Evolutionary conservation across 257 asterid genomes (phyloP).

Genomic region (Osmanthus fragrans): DNA sequence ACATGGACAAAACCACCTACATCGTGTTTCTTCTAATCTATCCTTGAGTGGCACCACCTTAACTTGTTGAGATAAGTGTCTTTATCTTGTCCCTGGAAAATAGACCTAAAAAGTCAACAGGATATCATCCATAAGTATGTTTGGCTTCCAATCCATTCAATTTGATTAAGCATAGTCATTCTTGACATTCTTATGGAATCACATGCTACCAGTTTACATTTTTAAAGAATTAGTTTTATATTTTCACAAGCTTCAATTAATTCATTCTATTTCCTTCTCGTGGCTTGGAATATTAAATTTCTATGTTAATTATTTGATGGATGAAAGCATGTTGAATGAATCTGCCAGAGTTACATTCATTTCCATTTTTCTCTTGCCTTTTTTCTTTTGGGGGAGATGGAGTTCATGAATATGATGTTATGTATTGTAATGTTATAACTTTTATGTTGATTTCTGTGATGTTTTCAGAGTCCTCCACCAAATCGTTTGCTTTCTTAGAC

Average conservation of each 20-base stretch:
- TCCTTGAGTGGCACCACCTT: background rate
- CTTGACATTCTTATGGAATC: constrained; percentile 4
- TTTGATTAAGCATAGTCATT: background rate
- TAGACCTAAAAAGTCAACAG: background rate
- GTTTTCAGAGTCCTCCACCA: background rate
- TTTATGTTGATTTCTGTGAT: background rate
- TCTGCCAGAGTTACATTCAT: background rate
- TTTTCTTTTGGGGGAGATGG: background rate
- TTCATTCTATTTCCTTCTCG: background rate
- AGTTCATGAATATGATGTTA: background rate
- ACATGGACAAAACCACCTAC: background rate
- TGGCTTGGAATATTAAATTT: background rate
- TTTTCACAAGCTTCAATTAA: background rate
- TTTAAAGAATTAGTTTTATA: background rate
- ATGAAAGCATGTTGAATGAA: background rate
- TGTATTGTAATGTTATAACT: background rate
- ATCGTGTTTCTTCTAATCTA: background rate
- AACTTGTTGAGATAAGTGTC: background rate
- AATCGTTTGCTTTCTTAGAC: background rate
- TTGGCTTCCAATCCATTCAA: background rate
- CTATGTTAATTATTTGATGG: background rate
- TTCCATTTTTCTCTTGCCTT: background rate
- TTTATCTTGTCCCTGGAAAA: background rate
- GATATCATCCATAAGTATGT: background rate
- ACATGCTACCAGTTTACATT: background rate